Evolutionary conservation across 139 green algal genomes (phyloP).

Genomic region (Chlamydomonas schloesseri): DNA sequence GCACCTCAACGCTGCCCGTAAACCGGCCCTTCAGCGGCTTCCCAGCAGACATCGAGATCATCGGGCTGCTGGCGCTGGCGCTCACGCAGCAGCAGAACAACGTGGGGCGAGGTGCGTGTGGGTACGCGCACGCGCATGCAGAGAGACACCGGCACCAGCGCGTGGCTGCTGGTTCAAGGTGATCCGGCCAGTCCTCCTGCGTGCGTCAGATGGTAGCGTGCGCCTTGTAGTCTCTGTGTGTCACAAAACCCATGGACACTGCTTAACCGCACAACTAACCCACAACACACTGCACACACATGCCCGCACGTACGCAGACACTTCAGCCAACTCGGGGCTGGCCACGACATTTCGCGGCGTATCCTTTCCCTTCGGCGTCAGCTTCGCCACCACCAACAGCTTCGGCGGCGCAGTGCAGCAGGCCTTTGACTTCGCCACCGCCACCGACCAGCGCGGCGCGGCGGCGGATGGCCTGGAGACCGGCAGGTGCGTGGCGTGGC

Average conservation of each 20-base stretch:
- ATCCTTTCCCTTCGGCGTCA: slow-evolving; percentile 40
- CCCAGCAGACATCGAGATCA: slow-evolving; percentile 24
- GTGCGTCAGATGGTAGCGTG: too few relatives aligned
- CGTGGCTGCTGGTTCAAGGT: too few relatives aligned
- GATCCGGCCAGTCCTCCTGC: too few relatives aligned
- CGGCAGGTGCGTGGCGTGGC: neutral
- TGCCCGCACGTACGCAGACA: too few relatives aligned
- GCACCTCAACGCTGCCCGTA: neutral
- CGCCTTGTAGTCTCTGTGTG: too few relatives aligned
- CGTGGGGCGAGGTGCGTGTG: neutral
- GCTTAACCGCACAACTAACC: too few relatives aligned
- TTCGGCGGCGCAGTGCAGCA: slow-evolving; percentile 37
- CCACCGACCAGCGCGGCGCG: neutral
- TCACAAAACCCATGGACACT: too few relatives aligned
- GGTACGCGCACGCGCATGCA: too few relatives aligned
- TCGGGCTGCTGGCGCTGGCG: slow-evolving; percentile 28
- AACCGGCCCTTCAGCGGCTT: neutral
- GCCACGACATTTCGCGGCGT: slow-evolving; percentile 34
- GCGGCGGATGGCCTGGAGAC: slow-evolving; percentile 20
- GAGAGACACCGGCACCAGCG: too few relatives aligned
- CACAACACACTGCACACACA: too few relatives aligned
- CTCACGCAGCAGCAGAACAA: slow-evolving; percentile 9
- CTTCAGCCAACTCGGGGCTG: slow-evolving; percentile 26
- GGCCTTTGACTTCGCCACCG: neutral
- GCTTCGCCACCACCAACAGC: slow-evolving; percentile 38